Percentiles rank a stretch among this genome's conserved stretches.
Conservation (phyloP, 169 alveolate species). For the Besnoitia besnoiti region DNA sequence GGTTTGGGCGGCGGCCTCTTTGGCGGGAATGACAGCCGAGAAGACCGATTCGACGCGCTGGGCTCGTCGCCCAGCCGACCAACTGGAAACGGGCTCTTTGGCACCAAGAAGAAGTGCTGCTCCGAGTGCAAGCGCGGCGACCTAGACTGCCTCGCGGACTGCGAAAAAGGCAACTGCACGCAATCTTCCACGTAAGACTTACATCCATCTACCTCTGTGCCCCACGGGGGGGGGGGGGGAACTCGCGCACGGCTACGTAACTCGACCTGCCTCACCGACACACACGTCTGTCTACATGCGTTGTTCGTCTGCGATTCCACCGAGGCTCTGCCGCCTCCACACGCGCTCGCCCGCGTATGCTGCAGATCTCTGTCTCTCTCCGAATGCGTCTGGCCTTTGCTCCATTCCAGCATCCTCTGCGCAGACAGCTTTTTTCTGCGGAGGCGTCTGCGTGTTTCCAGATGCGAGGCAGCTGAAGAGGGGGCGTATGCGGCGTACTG, state of each 20-base stretch:
- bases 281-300: too few relatives aligned
- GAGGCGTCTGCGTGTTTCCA: neutral
- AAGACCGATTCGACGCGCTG: neutral
- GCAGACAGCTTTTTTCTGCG: too few relatives aligned
- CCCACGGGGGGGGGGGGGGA: too few relatives aligned
- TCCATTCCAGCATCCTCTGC: too few relatives aligned
- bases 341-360: too few relatives aligned
- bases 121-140: constrained; percentile 8
- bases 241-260: neutral
- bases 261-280: neutral
- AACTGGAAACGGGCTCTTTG: neutral
- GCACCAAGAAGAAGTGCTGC: neutral
- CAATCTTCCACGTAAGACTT: neutral
- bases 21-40: neutral
- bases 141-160: constrained; percentile 6
- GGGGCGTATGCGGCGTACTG: constrained; percentile 39
- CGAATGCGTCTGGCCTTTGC: too few relatives aligned
- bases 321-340: too few relatives aligned
- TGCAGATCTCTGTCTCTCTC: too few relatives aligned
- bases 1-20: neutral
- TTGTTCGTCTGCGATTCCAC: too few relatives aligned
- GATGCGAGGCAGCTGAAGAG: constrained; percentile 15
- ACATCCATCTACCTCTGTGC: neutral
- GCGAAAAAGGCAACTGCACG: constrained; percentile 9
- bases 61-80: neutral